These are phyloP conservation scores for Leucosporidium yakuticum DNA, from an alignment of 768 basidiomycete genomes.

Conservation along the genomic window DNA sequence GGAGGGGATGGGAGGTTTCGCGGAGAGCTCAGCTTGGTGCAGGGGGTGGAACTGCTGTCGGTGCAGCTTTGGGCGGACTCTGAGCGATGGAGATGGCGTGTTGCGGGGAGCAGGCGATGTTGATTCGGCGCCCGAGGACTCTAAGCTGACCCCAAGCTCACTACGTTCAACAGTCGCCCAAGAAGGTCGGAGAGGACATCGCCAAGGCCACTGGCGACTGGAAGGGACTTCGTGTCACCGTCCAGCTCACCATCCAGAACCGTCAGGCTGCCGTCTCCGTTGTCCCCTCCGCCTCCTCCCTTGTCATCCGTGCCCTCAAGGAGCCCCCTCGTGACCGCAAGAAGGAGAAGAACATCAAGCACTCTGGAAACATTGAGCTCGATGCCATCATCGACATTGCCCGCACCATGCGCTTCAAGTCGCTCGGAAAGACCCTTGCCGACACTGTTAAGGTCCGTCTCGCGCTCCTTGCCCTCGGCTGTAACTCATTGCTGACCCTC, in stretches of 20 bases:
- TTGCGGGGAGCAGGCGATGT: too few relatives aligned
- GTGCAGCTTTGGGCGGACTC: background rate
- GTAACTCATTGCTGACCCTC: slow-evolving; percentile 85
- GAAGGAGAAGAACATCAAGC: slow-evolving; percentile 99
- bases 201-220: slow-evolving; percentile 96
- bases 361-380: slow-evolving; percentile 84
- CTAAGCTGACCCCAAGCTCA: background rate
- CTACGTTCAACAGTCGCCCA: slow-evolving; percentile 67
- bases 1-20: background rate
- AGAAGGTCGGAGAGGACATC: slow-evolving; percentile 99
- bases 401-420: slow-evolving; percentile 90
- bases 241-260: slow-evolving; percentile 99
- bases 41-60: background rate
- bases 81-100: slow-evolving; percentile 3
- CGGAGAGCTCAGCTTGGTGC: background rate
- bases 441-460: slow-evolving; percentile 92
- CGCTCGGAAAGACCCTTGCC: slow-evolving; percentile 81
- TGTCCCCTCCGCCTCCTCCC: slow-evolving; percentile 92
- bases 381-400: slow-evolving; percentile 76
- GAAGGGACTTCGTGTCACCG: slow-evolving; percentile 99
- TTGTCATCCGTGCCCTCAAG: slow-evolving; percentile 97
- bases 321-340: slow-evolving; percentile 99
- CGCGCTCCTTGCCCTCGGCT: slow-evolving; percentile 75
- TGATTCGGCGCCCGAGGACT: background rate
- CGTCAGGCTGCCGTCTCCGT: slow-evolving; percentile 96